Evolutionary conservation across 1,284 basidiomycete genomes (phyloP), one percentile per base, ranked within the genome.

Genomic region (Cystobasidium slooffiae): DNA sequence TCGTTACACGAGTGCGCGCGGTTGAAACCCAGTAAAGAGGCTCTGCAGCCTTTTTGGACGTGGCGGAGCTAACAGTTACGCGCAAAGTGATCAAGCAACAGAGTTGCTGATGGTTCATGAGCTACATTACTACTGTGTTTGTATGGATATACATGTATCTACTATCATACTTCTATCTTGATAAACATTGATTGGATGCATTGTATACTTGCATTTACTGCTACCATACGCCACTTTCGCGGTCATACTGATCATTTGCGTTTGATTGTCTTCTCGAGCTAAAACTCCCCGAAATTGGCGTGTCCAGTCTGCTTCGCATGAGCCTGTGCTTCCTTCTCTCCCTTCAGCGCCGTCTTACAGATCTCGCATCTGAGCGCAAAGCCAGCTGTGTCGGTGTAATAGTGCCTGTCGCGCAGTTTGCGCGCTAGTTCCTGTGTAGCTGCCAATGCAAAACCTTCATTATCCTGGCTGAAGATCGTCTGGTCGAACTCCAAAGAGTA

Each of bases 281-380:
- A 93, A 80, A 92, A 96, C 82, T 97, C 94, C 72, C 93, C 93
- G 80, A 97, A 97, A 65, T 87, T 86, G 44, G 87, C 86, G 84
- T 97, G 94, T 0, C 94, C 93, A 0, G 93, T 97, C 81, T 88
- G 84, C 79, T 87, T 87, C 3, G 95, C 94, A 82, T 97, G 94
- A 56, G 87, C 87, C 47, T 91, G 87, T 0, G 95, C 95, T 74
- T 90, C 93, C 80, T 94, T 96, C 84, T 97, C 94, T 31, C 94
- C 94, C 78, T 90, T 93, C 74, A 97, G 82, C 0, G 92, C 93
- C 78, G 88, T 85, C 9, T 80, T 76, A 75, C 83, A 84, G 18
- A 81, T 77, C 37, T 83, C 80, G 68, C 82, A 84, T 76, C 49
- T 77, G 20, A 77, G 68, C 5, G 68, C 74, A 59, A 97, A 97